Evolutionary conservation across 2,329 filamentous ascomycete genomes (phyloP).

Genomic region (Coniosporium tulheliwenetii): DNA sequence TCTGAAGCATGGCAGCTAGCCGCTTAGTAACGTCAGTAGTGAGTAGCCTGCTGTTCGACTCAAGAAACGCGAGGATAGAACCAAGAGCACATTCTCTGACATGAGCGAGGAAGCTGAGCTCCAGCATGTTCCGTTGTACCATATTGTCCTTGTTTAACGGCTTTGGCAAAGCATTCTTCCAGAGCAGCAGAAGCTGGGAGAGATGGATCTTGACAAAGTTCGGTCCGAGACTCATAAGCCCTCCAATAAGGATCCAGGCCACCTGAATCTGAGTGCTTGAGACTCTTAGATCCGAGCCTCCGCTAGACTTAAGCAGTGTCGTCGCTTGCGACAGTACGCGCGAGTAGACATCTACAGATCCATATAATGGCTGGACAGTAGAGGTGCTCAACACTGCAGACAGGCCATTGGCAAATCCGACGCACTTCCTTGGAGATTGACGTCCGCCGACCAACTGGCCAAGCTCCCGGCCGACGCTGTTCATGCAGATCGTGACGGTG

Average conservation of each 20-base stretch:
- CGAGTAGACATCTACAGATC: conserved; percentile 90
- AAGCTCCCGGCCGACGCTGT: conserved; percentile 78
- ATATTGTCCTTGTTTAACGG: conserved; percentile 88
- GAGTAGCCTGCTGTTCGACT: conserved; percentile 81
- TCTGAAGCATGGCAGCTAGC: conserved; percentile 87
- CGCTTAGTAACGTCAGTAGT: conserved; percentile 90
- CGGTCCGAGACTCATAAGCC: conserved; percentile 87
- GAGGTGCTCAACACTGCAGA: conserved; percentile 85
- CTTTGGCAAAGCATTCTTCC: conserved; percentile 94
- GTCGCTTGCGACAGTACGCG: conserved; percentile 83
- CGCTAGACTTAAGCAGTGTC: conserved; percentile 78
- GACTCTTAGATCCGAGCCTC: conserved; percentile 75
- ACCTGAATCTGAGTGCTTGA: conserved; percentile 95
- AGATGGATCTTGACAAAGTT: conserved; percentile 99
- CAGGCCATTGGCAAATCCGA: conserved; percentile 83
- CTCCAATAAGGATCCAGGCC: conserved; percentile 92
- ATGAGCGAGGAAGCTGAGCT: conserved; percentile 85
- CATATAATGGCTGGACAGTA: conserved; percentile 74
- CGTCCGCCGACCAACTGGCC: conserved; percentile 58
- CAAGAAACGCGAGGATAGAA: conserved; percentile 79
- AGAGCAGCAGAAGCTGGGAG: conserved; percentile 79
- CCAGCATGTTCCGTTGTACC: conserved; percentile 65
- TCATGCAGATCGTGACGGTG: conserved; percentile 90
- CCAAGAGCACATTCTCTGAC: conserved; percentile 89
- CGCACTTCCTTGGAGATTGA: conserved; percentile 66